Conservation (phyloP, 176 grass and related monocot genomes). For the Oryza meyeriana region DNA sequence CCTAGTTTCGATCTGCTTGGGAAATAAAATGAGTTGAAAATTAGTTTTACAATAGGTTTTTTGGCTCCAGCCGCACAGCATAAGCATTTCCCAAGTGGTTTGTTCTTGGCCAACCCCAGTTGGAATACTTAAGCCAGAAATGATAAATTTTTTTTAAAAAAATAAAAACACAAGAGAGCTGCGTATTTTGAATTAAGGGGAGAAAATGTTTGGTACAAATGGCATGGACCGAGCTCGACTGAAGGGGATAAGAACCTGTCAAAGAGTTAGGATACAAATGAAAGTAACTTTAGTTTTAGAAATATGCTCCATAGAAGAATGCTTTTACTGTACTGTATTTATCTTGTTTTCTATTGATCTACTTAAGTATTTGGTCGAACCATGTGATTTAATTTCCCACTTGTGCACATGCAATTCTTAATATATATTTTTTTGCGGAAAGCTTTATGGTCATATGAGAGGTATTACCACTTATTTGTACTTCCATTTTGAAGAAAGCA, state of each 20-base stretch:
- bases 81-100: background rate
- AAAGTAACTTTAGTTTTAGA: background rate
- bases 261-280: too few species aligned
- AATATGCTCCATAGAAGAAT: background rate
- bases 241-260: too few species aligned
- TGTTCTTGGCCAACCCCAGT: background rate
- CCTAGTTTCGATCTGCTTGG: background rate
- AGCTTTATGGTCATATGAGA: too few species aligned
- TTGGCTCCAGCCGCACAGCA: background rate
- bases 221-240: too few species aligned
- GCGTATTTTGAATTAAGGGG: too few species aligned
- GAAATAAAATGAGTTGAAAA: background rate
- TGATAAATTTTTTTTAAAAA: too few species aligned
- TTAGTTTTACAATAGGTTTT: background rate
- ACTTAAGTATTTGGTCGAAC: constrained; percentile 4
- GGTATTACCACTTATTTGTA: too few species aligned
- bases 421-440: background rate
- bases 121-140: background rate
- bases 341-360: background rate
- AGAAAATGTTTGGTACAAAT: too few species aligned
- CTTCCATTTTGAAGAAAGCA: too few species aligned
- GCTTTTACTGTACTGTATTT: background rate
- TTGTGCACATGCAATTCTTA: background rate
- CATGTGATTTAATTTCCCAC: background rate
- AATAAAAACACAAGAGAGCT: too few species aligned